Percentiles rank a stretch among this genome's conserved stretches.
These are phyloP conservation scores for Sporisorium exsertum DNA, from an alignment of 1,284 basidiomycete genomes.

Conservation along the genomic window DNA sequence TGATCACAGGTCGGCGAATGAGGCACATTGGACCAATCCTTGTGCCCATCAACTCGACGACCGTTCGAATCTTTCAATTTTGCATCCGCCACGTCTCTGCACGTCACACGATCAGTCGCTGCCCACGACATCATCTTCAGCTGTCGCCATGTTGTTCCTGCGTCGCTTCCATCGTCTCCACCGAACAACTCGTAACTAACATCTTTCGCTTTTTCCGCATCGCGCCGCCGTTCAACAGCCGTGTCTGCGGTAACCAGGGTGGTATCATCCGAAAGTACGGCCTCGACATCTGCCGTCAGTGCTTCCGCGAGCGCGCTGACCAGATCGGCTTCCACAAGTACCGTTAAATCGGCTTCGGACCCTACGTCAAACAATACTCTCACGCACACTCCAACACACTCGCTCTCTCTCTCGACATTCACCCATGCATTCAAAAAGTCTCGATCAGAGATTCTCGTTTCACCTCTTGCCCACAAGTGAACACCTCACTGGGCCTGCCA, in stretches of 20 bases:
- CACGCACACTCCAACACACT: not conserved
- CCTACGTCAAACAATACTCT: conserved; percentile 9
- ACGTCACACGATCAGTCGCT: not conserved
- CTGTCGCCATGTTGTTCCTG: not conserved
- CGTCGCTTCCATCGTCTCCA: not conserved
- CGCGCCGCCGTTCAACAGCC: conserved; percentile 45
- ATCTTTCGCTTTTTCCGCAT: not conserved
- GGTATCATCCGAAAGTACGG: conserved; percentile 70
- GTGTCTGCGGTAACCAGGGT: conserved; percentile 68
- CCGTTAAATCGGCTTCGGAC: conserved; percentile 30
- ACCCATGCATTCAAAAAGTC: conserved; percentile 42
- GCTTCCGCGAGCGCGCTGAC: conserved; percentile 69
- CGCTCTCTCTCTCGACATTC: conserved; percentile 7
- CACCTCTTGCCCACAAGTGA: conserved; percentile 7
- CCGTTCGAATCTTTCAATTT: not conserved
- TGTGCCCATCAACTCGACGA: not conserved
- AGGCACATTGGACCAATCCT: not conserved
- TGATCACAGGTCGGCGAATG: not conserved
- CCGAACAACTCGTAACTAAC: conserved; percentile 12
- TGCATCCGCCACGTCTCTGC: not conserved
- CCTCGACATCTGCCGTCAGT: conserved; percentile 69
- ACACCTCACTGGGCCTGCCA: conserved; percentile 12
- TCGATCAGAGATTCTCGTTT: conserved; percentile 22
- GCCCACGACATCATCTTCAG: not conserved
- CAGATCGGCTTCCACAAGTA: conserved; percentile 68